Base-by-base conservation (phyloP, 768 basidiomycete genomes). In the Lentinula boryana region DNA sequence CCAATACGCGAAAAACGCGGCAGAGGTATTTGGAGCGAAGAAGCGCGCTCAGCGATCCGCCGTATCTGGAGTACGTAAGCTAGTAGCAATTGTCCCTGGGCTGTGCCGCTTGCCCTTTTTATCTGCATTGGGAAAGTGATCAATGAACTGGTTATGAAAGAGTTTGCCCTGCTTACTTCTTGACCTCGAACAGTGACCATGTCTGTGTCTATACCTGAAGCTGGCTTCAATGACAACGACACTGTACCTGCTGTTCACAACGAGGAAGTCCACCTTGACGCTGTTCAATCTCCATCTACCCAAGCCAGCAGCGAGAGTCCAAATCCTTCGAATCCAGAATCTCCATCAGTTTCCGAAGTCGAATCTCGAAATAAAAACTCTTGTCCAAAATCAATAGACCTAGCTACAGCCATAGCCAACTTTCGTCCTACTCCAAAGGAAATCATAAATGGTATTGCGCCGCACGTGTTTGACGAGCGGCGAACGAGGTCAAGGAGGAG, bases 401-500 rank as follows among this genome's bases (percentile, higher is more conserved):
- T 58, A 21, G 69, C 72, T 8, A 67, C 71, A 41, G 72, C 72
- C 13, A 74, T 76, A 62, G 74, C 75, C 56, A 75, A 72, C 59
- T 77, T 78, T 68, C 72, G 72, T 59, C 78, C 78, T 3, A 71
- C 77, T 1, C 69, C 75, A 12, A 74, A 74, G 51, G 75, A 79
- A 58, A 71, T 79, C 35, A 75, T 80, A 60, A 74, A 70, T 41
- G 78, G 76, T 9, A 77, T 79, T 55, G 79, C 78, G 36, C 79
- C 79, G 23, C 78, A 79, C 62, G 73, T 79, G 33, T 75, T 78
- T 58, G 78, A 78, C 55, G 78, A 80, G 48, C 57, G 54, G 50
- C 67, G 71, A 43, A 68, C 71, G 36, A 70, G 66, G 50, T 32
- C 56, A 35, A 38, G 59, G 15, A 40, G 55, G 15, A 40, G 55